A percentile compares a stretch with the other conserved stretches of the same genome.
Conservation (phyloP, 768 basidiomycete species). For the Gyrodon lividus region DNA sequence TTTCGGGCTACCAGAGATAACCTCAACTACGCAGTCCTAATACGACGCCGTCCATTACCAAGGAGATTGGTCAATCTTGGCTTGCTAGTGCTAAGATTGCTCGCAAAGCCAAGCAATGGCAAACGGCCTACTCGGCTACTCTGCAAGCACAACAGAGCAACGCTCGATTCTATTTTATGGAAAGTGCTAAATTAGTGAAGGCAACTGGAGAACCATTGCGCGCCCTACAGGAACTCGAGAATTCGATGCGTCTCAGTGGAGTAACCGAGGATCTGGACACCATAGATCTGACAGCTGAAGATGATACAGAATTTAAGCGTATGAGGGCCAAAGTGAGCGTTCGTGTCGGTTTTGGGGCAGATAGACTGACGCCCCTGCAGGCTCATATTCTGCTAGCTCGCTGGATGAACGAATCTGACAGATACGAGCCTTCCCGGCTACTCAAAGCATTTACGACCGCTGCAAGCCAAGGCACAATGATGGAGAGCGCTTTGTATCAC, state of each 20-base stretch:
- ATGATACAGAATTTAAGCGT: constrained; percentile 46
- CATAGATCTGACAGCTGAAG: constrained; percentile 55
- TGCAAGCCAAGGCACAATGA: constrained; percentile 51
- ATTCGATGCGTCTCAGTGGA: constrained; percentile 57
- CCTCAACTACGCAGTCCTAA: constrained; percentile 4
- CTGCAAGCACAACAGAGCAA: constrained; percentile 81
- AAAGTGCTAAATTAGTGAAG: constrained; percentile 85
- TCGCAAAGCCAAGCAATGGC: constrained; percentile 90
- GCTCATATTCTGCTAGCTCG: constrained; percentile 79
- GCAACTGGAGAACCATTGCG: constrained; percentile 77
- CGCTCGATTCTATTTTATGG: constrained; percentile 77
- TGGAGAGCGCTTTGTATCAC: constrained; percentile 84
- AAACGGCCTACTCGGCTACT: constrained; percentile 95
- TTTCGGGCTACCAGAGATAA: constrained; percentile 8
- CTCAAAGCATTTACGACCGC: constrained; percentile 56
- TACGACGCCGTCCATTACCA: constrained; percentile 40
- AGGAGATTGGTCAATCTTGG: constrained; percentile 84
- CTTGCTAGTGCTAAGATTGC: constrained; percentile 93
- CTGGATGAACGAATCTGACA: constrained; percentile 90
- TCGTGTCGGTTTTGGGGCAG: neutral
- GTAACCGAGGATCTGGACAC: constrained; percentile 45
- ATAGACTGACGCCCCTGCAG: constrained; percentile 35
- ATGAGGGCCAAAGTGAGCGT: constrained; percentile 69
- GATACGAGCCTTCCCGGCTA: constrained; percentile 68
- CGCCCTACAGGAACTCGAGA: constrained; percentile 85